Conservation (phyloP, 2,329 filamentous ascomycete species). For the Ceratocystis destructans region DNA sequence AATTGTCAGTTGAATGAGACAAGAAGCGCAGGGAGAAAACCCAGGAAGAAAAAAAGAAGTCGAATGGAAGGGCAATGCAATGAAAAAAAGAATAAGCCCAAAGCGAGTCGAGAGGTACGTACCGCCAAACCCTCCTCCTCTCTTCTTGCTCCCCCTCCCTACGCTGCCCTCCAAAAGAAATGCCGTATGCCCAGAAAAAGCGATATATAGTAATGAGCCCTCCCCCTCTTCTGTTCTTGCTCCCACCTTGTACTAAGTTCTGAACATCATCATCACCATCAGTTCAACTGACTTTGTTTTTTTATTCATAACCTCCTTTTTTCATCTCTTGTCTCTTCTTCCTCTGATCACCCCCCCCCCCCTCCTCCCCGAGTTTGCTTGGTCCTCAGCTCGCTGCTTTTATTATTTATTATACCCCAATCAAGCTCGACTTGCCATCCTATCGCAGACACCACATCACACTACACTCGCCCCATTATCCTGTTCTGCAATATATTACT, state of each 20-base stretch:
- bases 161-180: neutral
- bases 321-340: neutral
- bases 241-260: neutral
- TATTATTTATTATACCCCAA: neutral
- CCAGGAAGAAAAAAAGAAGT: constrained; percentile 7
- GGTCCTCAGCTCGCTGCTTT: neutral
- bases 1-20: neutral
- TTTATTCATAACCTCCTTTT: neutral
- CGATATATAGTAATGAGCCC: constrained; percentile 8
- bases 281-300: neutral
- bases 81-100: neutral
- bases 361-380: neutral
- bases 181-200: neutral
- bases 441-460: neutral
- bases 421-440: neutral
- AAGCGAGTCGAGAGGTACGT: neutral
- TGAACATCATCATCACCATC: neutral
- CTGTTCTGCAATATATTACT: neutral
- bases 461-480: neutral
- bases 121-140: neutral
- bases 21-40: neutral
- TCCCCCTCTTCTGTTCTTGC: neutral
- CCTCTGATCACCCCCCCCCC: neutral
- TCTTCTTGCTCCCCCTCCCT: neutral
- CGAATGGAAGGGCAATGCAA: neutral